These are phyloP conservation scores for Starmerella lactis-condensi DNA, from an alignment of 805 yeast genomes.

Conservation along the genomic window DNA sequence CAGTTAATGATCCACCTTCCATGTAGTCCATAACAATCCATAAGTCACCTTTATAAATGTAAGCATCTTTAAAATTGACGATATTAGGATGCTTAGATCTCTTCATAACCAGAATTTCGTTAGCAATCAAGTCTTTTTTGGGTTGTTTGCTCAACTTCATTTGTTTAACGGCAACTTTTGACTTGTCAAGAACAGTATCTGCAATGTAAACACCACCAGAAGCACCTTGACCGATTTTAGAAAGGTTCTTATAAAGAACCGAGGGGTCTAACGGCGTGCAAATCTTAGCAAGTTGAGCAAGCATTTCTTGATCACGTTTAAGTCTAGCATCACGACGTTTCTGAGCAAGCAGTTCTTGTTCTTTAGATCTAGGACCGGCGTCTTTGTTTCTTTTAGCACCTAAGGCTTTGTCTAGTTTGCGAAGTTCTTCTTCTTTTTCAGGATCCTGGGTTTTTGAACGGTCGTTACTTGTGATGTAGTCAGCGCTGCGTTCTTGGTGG, in stretches of 20 bases:
- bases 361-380: background rate
- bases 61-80: conserved; percentile 84
- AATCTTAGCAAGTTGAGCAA: conserved; percentile 51
- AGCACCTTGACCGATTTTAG: conserved; percentile 79
- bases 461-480: no score
- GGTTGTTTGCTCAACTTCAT: conserved; percentile 92
- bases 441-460: no score
- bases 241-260: conserved; percentile 37
- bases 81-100: conserved; percentile 78
- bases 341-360: conserved; percentile 9
- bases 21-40: conserved; percentile 99
- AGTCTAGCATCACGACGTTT: conserved; percentile 59
- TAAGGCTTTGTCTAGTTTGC: conserved; percentile 11
- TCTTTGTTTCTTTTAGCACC: conserved; percentile 1
- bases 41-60: conserved; percentile 38
- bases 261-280: conserved; percentile 79
- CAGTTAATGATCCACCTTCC: conserved; percentile 97
- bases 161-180: conserved; percentile 76
- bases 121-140: conserved; percentile 81
- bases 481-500: no score
- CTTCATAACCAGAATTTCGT: conserved; percentile 90
- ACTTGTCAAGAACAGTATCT: conserved; percentile 30
- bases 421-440: conserved; percentile 15
- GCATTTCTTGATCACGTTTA: conserved; percentile 50
- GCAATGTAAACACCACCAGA: conserved; percentile 85